Evolutionary conservation across 495 filamentous ascomycete genomes (phyloP).

Genomic region (Aspergillus panamensis): DNA sequence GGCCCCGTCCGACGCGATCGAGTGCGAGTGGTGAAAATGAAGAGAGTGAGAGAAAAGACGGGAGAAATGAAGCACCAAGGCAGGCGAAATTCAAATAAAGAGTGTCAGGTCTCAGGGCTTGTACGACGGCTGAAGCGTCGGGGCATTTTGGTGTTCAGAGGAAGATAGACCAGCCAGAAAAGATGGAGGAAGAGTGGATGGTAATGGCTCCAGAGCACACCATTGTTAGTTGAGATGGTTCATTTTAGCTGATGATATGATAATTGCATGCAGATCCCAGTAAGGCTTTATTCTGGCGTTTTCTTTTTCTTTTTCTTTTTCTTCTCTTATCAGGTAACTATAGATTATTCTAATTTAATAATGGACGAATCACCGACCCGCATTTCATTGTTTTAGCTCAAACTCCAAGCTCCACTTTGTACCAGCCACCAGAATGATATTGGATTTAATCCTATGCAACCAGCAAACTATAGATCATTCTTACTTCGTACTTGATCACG

Average conservation of each 20-base stretch:
- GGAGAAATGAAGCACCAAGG: not conserved
- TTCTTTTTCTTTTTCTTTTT: not conserved
- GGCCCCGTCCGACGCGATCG: slow-evolving; percentile 2
- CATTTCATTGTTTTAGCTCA: no score
- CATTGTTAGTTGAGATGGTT: slow-evolving; percentile 23
- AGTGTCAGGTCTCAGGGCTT: not conserved
- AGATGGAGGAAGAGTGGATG: slow-evolving; percentile 10
- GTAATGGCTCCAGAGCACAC: slow-evolving; percentile 23
- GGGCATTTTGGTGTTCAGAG: not conserved
- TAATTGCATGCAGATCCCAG: not conserved
- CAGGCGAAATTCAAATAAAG: not conserved
- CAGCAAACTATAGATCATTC: no score
- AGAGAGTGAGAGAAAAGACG: not conserved
- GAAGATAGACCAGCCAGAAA: not conserved
- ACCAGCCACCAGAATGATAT: no score
- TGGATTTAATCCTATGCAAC: no score
- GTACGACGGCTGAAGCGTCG: slow-evolving; percentile 1
- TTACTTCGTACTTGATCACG: no score
- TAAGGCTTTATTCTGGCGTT: not conserved
- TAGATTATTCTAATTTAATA: no score
- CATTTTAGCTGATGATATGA: slow-evolving; percentile 9
- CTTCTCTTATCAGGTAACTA: not conserved
- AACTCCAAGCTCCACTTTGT: no score
- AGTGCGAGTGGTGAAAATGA: slow-evolving; percentile 15
- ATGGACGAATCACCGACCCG: no score